Evolutionary conservation across 176 grass and related monocot genomes (phyloP), one percentile per base, ranked within the genome.

Genomic region (Rhipidocladum racemiflorum): DNA sequence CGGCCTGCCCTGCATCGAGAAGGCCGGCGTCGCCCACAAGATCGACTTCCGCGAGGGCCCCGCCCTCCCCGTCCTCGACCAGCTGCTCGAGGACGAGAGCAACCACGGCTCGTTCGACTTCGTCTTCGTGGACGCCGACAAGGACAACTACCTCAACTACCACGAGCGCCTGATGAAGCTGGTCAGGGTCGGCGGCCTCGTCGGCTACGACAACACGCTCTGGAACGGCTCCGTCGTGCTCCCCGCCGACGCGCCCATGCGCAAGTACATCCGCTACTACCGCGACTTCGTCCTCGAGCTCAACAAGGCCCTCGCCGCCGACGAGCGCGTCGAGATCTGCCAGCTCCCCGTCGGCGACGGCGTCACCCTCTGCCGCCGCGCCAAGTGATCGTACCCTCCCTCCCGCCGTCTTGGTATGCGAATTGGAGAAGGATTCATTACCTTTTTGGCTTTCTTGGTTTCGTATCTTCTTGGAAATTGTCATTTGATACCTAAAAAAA

Each of bases 91-190:
- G 21, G 95, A 97, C 64, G 87, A 85, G 54, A 44, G 39, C 75
- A 93, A 88, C 83, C 75, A 84, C 30, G 92, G 92, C 1, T 42
- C 87, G 5, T 99, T 85, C 85, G 96, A 99, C 85, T 99, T 99
- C 86, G 78, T 90, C 44, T 99, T 99, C 73, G 92, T 99, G 18
- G 96, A 99, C 70, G 96, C 96, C 20, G 96, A 99, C 91, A 99
- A 99, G 92, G 87, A 95, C 92, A 99, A 99, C 92, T 99, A 99
- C 91, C 79, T 99, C 76, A 99, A 95, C 79, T 99, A 99, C 89
- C 96, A 99, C 68, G 53, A 99, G 79, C 89, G 92, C 29, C 89
- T 95, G 57, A 76, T 99, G 51, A 86, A 91, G 72, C 92, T 99
- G 35, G 92, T 99, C n/a, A 99, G 87, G 90, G 20, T 81, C 11